Evolutionary conservation across 176 grass and related monocot genomes (phyloP), one percentile per base, ranked within the genome.

Genomic region (Aegilops tauschii): DNA sequence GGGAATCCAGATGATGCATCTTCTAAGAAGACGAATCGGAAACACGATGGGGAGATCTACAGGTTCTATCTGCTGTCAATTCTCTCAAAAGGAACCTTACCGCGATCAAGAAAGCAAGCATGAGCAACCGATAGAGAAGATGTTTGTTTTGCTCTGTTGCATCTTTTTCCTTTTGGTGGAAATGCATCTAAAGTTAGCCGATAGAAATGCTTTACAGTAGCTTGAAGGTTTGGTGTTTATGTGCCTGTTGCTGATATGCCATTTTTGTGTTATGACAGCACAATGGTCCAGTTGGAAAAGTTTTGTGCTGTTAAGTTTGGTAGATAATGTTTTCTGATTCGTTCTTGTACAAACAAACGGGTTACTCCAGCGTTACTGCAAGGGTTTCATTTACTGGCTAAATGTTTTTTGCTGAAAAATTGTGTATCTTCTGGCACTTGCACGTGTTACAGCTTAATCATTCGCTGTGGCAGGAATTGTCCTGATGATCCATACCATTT

Each of bases 41-140:
- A 87, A 72, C 28, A 42, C 34, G 58, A 36, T 11, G 64, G 68
- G 10, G 17, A 36, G 16, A 88, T 17, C 74, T 77, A 25, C 82
- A 95, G 47, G 76, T 90, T 21, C 84, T 87, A 4, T 92, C 88
- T 85, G 82, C 88, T n/a, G 67, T 92, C 45, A 76, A 52, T 77
- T 95, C 93, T 28, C 80, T 95, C 30, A n/a, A n/a, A n/a, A n/a
- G n/a, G n/a, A n/a, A n/a, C n/a, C n/a, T n/a, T 37, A 34, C 27
- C 12, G 52, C 80, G 1, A 81, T 95, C 8, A 88, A 84, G 54
- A 81, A 73, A 35, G 21, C 84, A 78, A 84, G 80, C 14, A 88
- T n/a, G 73, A 61, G 80, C 31, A 27, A 67, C 37, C 31, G 18
- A 67, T 82, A 83, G 63, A 76, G 28, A 70, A 73, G 30, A 37